Base-by-base conservation (phyloP, 768 basidiomycete species). In the Hypholoma fasciculare region DNA sequence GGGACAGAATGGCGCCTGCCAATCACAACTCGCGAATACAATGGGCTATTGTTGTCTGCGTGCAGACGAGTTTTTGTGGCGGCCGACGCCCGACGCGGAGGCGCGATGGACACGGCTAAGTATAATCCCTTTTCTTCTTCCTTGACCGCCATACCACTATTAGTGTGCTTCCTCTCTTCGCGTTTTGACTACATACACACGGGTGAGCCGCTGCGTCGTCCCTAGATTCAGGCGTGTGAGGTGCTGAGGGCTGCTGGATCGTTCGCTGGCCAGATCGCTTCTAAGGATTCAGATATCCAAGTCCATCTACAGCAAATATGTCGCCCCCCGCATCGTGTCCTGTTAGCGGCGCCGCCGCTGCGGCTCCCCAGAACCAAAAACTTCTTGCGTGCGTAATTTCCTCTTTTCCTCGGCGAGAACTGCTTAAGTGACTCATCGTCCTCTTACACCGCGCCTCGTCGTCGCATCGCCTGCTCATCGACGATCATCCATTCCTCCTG, bases 351-450 rank as follows among this genome's bases (percentile, higher is more conserved):
- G 49, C 26, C 12, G 30, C 39, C 7, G 23, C 51, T 11, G 12
- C 34, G 12, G 16, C n/a, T 14, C 7, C 51, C 3, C 26, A 4
- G 4, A 42, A 9, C 4, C 54, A 39, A 50, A 57, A 57, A 27
- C 49, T 57, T 26, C 49, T 57, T 38, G 56, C 56, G 56, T 57
- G 27, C 49, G 56, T 55, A 19, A 34, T 34, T 5, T 19, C 17
- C 34, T 20, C 27, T 23, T 13, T 37, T n/a, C 43, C 19, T 16
- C 46, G 30, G 14, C n/a, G n/a, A n/a, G n/a, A n/a, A n/a, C n/a
- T n/a, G n/a, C n/a, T n/a, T n/a, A n/a, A 34, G 30, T 7, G 16
- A 26, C 14, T 47, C 7, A 34, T 16, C 11, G 49, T 19, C 47
- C 36, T 11, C n/a, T 9, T 12, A 13, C 34, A 7, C 8, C 46